A percentile compares a stretch with the other conserved stretches of the same genome.
Evolutionary conservation across 2,329 filamentous ascomycete species (phyloP).

Genomic region (Didymella pinodella): DNA sequence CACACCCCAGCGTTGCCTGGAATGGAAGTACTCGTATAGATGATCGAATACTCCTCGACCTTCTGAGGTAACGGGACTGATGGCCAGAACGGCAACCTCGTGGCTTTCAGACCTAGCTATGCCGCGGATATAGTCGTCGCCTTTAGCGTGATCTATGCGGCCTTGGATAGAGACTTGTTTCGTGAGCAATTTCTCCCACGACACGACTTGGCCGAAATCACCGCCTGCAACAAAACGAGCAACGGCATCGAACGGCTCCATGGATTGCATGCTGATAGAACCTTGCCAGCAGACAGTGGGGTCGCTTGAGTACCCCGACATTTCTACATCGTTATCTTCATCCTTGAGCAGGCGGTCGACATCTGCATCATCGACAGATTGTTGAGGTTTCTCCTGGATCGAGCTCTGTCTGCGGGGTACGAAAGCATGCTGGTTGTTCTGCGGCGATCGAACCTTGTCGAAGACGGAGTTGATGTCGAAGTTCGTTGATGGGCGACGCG

Average conservation of each 20-base stretch:
- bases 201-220: conserved; percentile 70
- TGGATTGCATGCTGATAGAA: conserved; percentile 69
- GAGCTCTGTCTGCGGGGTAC: conserved; percentile 60
- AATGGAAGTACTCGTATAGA: conserved; percentile 87
- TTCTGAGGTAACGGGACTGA: conserved; percentile 69
- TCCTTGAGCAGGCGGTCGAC: conserved; percentile 88
- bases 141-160: conserved; percentile 81
- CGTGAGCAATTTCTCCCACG: conserved; percentile 81
- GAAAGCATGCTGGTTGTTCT: conserved; percentile 58
- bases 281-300: conserved; percentile 68
- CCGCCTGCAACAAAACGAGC: conserved; percentile 86
- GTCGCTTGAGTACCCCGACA: conserved; percentile 75
- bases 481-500: conserved; percentile 64
- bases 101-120: conserved; percentile 82
- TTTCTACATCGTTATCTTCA: conserved; percentile 79
- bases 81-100: conserved; percentile 81
- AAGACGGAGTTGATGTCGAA: conserved; percentile 91
- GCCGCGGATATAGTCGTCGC: conserved; percentile 89
- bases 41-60: conserved; percentile 70
- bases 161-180: conserved; percentile 74
- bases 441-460: conserved; percentile 80
- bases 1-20: conserved; percentile 85
- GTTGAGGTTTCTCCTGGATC: conserved; percentile 54
- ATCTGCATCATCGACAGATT: conserved; percentile 80
- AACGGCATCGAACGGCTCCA: conserved; percentile 77